These are phyloP conservation scores for Umbelopsis isabellina DNA, from an alignment of 192 early-diverging fungal genomes.

Conservation along the genomic window DNA sequence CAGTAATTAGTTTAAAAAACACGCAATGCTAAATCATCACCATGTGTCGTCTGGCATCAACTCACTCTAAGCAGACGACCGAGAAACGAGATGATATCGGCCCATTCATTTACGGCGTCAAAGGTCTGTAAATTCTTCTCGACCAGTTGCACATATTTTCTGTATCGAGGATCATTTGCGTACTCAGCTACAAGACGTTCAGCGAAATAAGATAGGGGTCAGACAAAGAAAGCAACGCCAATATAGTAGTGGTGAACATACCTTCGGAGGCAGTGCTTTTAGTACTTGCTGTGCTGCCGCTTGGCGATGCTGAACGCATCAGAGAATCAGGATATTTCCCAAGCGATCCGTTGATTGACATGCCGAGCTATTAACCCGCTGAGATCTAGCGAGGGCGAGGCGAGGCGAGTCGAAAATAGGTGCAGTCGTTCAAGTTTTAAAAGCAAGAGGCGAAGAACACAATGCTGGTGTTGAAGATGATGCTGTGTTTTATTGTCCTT, in stretches of 20 bases:
- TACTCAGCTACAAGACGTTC: not conserved
- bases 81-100: slow-evolving; percentile 91
- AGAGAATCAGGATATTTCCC: not conserved
- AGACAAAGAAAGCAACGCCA: not conserved
- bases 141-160: slow-evolving; percentile 79
- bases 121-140: slow-evolving; percentile 90
- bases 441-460: no score
- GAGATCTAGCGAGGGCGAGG: not conserved
- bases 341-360: slow-evolving; percentile 12
- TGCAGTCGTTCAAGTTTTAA: not conserved
- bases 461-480: no score
- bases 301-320: slow-evolving; percentile 18
- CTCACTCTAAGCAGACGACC: slow-evolving; percentile 77
- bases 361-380: not conserved
- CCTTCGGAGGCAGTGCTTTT: not conserved
- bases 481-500: no score
- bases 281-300: not conserved
- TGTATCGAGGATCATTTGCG: slow-evolving; percentile 76
- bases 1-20: not conserved
- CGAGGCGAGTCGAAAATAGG: not conserved
- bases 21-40: no score
- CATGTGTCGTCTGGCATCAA: not conserved
- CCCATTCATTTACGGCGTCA: slow-evolving; percentile 94
- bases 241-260: not conserved
- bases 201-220: not conserved